Evolutionary conservation across 2,329 filamentous ascomycete species (phyloP).

Genomic region (Trichoderma aggressivum): DNA sequence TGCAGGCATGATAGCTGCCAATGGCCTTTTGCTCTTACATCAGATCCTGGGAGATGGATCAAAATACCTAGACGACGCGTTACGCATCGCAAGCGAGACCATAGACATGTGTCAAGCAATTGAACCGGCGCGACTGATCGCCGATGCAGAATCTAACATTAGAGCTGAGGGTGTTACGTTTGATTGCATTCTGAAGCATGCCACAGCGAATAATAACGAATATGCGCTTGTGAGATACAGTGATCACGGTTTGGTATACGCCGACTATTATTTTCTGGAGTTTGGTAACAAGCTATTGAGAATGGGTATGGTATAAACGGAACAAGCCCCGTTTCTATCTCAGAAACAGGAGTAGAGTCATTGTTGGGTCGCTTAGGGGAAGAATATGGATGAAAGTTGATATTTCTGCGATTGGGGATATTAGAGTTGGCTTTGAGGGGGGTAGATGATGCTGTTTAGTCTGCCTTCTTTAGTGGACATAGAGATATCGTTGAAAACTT

Average conservation of each 20-base stretch:
- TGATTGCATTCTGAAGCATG: constrained; percentile 33
- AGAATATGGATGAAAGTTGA: neutral
- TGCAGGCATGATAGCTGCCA: constrained; percentile 40
- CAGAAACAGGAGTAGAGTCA: neutral
- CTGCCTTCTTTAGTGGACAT: neutral
- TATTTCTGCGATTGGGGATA: neutral
- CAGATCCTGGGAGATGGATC: constrained; percentile 29
- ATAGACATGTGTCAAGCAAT: constrained; percentile 28
- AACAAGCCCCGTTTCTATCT: neutral
- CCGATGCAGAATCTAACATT: neutral
- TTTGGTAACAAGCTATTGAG: constrained; percentile 43
- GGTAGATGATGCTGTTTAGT: neutral
- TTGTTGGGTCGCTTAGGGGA: neutral
- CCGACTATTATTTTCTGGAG: constrained; percentile 47
- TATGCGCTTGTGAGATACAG: constrained; percentile 26
- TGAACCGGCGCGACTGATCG: constrained; percentile 25
- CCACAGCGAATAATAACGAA: constrained; percentile 35
- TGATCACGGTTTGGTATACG: constrained; percentile 46
- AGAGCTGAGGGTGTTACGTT: constrained; percentile 21
- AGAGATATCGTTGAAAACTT: neutral
- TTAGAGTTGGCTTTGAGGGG: neutral
- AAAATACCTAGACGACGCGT: constrained; percentile 28
- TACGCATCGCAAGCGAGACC: constrained; percentile 31
- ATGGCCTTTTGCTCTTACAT: constrained; percentile 40
- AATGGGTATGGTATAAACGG: constrained; percentile 25